Base-by-base conservation (phyloP, 495 filamentous ascomycete genomes). In the Tricharina praecox region DNA sequence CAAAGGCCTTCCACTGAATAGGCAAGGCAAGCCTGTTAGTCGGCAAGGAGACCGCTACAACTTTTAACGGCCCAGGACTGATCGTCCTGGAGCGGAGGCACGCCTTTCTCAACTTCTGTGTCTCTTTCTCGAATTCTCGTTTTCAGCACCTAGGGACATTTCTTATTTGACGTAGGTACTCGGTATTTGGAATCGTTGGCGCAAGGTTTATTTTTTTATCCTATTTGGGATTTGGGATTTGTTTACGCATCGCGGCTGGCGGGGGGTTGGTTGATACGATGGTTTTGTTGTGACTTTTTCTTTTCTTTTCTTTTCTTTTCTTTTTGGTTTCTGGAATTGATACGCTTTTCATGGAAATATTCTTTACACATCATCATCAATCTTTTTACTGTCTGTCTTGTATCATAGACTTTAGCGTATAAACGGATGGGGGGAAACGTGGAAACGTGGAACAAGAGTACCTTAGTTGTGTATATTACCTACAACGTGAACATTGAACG, bases 11-110 rank as follows among this genome's bases (percentile, higher is more conserved):
- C 50, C 44, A 10, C 45, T 60, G 26, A 60, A 60, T 49, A 50
- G 57, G 37, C 50, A 60, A 15, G 58, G 58, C 19, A 61, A 61
- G 33, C 58, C 58, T 1, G 50, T 61, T 37, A 56, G 57, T 34
- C 53, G 58, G 38, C 58, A 61, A 34, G 58, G 58, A 10, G 57
- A 60, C 30, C 49, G 58, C 11, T 61, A 61, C 45, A 60, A 53
- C 52, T 61, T 61, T 41, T 61, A 26, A 38, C 11, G 37, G 37
- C 20, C 9, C 18, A n/a, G n/a, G 37, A 15, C 1, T 18, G n/a
- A n/a, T n/a, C n/a, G n/a, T n/a, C n/a, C n/a, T n/a, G n/a, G n/a
- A n/a, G n/a, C n/a, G n/a, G n/a, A n/a, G n/a, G n/a, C n/a, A n/a
- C n/a, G n/a, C n/a, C n/a, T 10, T 40, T 40, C 20, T 40, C 10